These are phyloP conservation scores for Funneliformis geosporum DNA, from an alignment of 192 early-diverging fungal genomes.

Conservation along the genomic window DNA sequence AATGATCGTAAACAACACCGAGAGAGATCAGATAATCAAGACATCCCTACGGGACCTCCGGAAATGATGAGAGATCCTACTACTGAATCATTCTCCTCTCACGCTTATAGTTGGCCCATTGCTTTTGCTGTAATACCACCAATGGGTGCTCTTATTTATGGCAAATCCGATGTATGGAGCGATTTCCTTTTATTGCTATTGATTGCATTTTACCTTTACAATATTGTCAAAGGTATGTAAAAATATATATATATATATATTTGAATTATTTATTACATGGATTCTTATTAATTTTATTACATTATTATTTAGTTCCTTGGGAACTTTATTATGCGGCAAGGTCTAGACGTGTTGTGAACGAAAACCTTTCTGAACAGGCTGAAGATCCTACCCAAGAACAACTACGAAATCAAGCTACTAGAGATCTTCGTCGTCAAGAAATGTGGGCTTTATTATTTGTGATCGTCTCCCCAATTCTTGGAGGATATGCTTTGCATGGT, in stretches of 20 bases:
- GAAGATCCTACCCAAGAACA: slow-evolving; percentile 40
- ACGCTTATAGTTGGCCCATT: slow-evolving; percentile 61
- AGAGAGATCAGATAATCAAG: background rate
- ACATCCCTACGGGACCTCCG: slow-evolving; percentile 34
- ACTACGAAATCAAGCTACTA: slow-evolving; percentile 37
- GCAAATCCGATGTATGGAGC: slow-evolving; percentile 60
- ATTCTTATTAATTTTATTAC: background rate
- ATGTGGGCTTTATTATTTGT: slow-evolving; percentile 51
- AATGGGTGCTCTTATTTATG: slow-evolving; percentile 57
- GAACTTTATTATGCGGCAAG: slow-evolving; percentile 57
- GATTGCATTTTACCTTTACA: slow-evolving; percentile 61
- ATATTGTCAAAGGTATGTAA: slow-evolving; percentile 62
- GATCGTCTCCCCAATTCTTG: slow-evolving; percentile 52
- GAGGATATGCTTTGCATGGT: slow-evolving; percentile 56
- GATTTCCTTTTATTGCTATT: slow-evolving; percentile 58
- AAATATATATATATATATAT: too few species aligned
- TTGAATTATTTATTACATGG: background rate
- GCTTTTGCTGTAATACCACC: slow-evolving; percentile 57
- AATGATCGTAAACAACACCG: background rate
- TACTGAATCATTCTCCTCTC: slow-evolving; percentile 38
- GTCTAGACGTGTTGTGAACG: slow-evolving; percentile 46
- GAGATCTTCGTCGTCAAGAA: slow-evolving; percentile 54
- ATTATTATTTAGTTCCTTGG: slow-evolving; percentile 54
- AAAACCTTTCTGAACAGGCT: slow-evolving; percentile 29
- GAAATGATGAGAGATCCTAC: slow-evolving; percentile 33